Evolutionary conservation across 2,329 filamentous ascomycete genomes (phyloP).

Genomic region (Ceratocystis ficicola): DNA sequence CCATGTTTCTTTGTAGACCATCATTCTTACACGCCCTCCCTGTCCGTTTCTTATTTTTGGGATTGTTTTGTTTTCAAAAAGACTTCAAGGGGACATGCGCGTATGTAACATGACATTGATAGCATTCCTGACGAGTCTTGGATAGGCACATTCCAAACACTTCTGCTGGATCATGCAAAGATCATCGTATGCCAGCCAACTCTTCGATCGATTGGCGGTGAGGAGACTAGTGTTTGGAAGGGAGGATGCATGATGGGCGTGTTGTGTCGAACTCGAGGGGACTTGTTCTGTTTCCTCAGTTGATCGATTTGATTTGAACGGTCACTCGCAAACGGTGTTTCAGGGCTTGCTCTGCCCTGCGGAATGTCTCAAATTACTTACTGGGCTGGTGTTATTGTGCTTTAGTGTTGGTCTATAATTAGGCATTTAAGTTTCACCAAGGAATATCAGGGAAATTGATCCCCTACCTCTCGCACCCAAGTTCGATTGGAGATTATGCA

Average conservation of each 20-base stretch:
- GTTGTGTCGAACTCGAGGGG: background rate
- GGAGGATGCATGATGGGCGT: background rate
- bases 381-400: background rate
- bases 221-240: background rate
- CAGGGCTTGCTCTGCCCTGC: background rate
- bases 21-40: background rate
- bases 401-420: conserved; percentile 4
- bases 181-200: background rate
- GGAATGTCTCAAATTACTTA: conserved; percentile 6
- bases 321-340: background rate
- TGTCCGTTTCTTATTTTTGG: background rate
- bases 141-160: background rate
- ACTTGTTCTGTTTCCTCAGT: background rate
- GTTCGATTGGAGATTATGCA: background rate
- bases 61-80: background rate
- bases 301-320: background rate
- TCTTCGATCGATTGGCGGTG: background rate
- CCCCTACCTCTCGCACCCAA: background rate
- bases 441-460: background rate
- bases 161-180: background rate
- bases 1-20: background rate
- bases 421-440: background rate
- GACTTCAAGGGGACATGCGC: background rate
- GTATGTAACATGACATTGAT: conserved; percentile 10
- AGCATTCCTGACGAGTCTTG: background rate